phyloP scores from a whole-genome alignment of 176 grass and related monocot genomes.

The Canna indica region DNA sequence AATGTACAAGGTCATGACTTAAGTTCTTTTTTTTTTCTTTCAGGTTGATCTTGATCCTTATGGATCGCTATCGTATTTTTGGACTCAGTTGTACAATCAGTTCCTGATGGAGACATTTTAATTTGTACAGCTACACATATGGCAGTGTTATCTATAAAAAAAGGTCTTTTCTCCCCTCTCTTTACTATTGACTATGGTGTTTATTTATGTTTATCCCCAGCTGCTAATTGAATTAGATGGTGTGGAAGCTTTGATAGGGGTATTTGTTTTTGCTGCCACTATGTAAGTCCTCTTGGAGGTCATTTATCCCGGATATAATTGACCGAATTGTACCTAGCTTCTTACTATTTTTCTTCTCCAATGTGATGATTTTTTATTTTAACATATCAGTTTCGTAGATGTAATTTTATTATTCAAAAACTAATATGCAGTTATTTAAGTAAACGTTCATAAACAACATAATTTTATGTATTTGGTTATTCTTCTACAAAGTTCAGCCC shows the following conservation, averaged over 20 bases:
- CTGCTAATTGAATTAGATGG: slow-evolving; percentile 92
- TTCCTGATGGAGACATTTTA: no score
- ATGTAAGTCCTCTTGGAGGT: slow-evolving; percentile 32
- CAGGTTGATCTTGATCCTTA: no score
- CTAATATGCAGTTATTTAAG: not conserved
- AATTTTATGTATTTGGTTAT: no score
- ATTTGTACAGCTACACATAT: no score
- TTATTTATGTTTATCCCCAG: slow-evolving; percentile 38
- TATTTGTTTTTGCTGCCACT: slow-evolving; percentile 96
- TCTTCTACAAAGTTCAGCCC: no score
- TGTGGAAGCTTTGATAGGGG: slow-evolving; percentile 81
- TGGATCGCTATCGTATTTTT: no score
- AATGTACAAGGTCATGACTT: no score
- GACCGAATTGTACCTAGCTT: not conserved
- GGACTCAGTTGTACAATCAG: no score
- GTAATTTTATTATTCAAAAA: not conserved
- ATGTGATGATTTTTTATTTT: not conserved
- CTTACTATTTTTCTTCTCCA: not conserved
- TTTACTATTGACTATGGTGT: not conserved
- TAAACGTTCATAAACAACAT: not conserved
- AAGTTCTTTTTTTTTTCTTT: no score
- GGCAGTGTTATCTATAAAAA: no score
- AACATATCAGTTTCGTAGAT: not conserved
- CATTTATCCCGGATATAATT: not conserved
- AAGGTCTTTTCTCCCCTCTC: no score